Percentiles rank a stretch among this genome's conserved stretches.
These are phyloP conservation scores for Puccinia coronata DNA, from an alignment of 1,284 basidiomycete genomes.

Conservation along the genomic window DNA sequence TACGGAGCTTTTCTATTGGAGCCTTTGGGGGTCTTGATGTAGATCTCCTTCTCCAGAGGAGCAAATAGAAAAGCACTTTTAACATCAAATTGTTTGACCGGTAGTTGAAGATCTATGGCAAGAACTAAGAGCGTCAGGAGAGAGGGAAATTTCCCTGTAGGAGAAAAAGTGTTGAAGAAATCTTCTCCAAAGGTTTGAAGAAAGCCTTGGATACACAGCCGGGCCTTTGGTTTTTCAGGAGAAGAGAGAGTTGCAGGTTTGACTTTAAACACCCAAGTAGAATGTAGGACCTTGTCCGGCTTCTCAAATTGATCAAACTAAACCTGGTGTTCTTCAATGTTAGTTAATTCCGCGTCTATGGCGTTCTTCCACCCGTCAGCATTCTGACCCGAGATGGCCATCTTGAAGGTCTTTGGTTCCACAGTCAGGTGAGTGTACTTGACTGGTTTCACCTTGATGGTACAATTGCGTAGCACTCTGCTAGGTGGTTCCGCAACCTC, in stretches of 20 bases:
- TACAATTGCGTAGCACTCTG: not conserved
- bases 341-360: not conserved
- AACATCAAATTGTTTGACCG: too few species aligned
- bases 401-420: not conserved
- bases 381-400: not conserved
- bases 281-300: not conserved
- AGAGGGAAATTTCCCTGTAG: too few species aligned
- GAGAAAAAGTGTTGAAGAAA: too few species aligned
- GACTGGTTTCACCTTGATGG: not conserved
- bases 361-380: not conserved
- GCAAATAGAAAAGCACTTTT: too few species aligned
- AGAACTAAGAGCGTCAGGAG: too few species aligned
- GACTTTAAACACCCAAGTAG: not conserved
- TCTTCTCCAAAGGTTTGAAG: too few species aligned
- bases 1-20: too few species aligned
- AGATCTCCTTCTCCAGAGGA: too few species aligned
- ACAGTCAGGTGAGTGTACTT: not conserved
- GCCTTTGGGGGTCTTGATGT: too few species aligned
- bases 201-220: too few species aligned
- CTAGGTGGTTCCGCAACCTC: not conserved
- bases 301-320: not conserved
- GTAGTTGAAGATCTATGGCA: too few species aligned
- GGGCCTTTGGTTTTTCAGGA: not conserved
- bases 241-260: slow-evolving; percentile 2
- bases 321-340: not conserved